Evolutionary conservation across 2,329 filamentous ascomycete species (phyloP).

Genomic region (Coniosporium tulheliwenetii): DNA sequence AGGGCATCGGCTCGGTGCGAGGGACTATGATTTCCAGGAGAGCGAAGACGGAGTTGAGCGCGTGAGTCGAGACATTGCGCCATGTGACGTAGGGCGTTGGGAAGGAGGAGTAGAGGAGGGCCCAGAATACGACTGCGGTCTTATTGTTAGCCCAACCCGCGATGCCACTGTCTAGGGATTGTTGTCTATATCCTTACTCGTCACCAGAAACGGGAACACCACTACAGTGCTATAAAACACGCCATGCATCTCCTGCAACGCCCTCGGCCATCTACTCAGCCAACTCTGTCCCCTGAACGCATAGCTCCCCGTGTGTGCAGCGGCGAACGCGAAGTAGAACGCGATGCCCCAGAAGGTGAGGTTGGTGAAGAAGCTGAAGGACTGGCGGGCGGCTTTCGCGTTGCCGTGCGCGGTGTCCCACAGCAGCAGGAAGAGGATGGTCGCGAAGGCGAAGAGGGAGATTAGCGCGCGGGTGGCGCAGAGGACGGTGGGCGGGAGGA

Average conservation of each 20-base stretch:
- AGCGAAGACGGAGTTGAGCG: constrained; percentile 56
- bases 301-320: constrained; percentile 56
- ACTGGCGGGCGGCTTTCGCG: constrained; percentile 31
- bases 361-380: constrained; percentile 72
- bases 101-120: constrained; percentile 19
- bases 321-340: constrained; percentile 59
- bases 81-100: constrained; percentile 20
- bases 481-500: constrained; percentile 50
- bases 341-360: constrained; percentile 70
- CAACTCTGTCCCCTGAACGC: constrained; percentile 20
- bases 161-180: no score
- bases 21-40: constrained; percentile 61
- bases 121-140: constrained; percentile 25
- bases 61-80: constrained; percentile 59
- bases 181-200: constrained; percentile 15
- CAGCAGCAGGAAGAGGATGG: constrained; percentile 53
- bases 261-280: constrained; percentile 20
- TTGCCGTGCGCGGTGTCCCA: constrained; percentile 43
- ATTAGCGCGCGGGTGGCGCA: constrained; percentile 37
- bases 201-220: constrained; percentile 27
- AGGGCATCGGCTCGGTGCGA: constrained; percentile 46
- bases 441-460: constrained; percentile 51
- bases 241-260: constrained; percentile 21
- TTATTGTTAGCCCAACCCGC: no score
- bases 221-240: constrained; percentile 26